phyloP scores from a whole-genome alignment of 2,329 filamentous ascomycete genomes.

The Aspergillus clavatus region DNA sequence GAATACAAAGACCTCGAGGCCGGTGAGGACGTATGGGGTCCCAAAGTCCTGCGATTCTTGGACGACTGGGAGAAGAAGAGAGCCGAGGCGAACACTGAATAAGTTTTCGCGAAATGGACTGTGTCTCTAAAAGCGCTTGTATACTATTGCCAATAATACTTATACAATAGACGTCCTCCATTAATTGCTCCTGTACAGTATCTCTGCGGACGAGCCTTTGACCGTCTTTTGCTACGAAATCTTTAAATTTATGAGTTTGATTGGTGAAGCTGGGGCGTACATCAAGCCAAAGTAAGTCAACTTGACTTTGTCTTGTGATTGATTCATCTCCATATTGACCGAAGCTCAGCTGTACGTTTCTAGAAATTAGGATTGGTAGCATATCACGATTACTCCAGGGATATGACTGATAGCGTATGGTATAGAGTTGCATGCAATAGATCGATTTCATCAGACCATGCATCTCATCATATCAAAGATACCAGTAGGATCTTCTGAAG shows the following conservation, averaged over 20 bases:
- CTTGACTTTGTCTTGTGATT: neutral
- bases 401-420: neutral
- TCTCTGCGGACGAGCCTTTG: neutral
- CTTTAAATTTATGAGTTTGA: neutral
- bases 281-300: neutral
- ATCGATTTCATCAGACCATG: constrained; percentile 13
- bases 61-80: constrained; percentile 47
- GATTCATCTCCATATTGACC: neutral
- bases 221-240: neutral
- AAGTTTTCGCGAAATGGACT: neutral
- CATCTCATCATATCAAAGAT: constrained; percentile 13
- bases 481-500: constrained; percentile 2
- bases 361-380: neutral
- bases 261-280: too few species aligned
- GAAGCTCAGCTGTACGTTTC: neutral
- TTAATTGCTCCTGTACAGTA: neutral
- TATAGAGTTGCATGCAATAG: neutral
- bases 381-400: neutral
- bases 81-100: constrained; percentile 12
- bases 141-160: neutral
- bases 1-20: constrained; percentile 71
- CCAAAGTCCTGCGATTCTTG: constrained; percentile 61
- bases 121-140: neutral
- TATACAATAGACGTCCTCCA: neutral
- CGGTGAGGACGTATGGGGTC: constrained; percentile 78